phyloP scores from a whole-genome alignment of 1,284 basidiomycete genomes.

The Cutaneotrichosporon cavernicola region DNA sequence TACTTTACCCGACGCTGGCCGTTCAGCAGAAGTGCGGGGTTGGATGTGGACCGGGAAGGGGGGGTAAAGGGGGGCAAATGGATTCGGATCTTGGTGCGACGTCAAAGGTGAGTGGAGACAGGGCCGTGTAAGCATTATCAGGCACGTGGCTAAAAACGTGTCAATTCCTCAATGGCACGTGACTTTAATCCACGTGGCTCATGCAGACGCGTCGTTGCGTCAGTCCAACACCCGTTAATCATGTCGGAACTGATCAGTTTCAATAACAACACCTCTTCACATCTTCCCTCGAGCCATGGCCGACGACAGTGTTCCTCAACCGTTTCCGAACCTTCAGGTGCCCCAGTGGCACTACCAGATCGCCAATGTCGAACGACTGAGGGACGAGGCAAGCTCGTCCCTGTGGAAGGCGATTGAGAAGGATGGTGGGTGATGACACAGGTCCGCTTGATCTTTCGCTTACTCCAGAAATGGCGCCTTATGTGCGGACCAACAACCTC shows the following conservation, averaged over 20 bases:
- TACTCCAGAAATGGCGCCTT: constrained; percentile 74
- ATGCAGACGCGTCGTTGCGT: constrained; percentile 6
- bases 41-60: too few relatives aligned
- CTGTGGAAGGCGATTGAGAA: constrained; percentile 75
- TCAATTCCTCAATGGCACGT: background rate
- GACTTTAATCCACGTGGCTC: background rate
- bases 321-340: constrained; percentile 78
- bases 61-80: background rate
- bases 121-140: background rate
- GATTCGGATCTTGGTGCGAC: background rate
- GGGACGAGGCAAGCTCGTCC: constrained; percentile 64
- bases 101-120: too few relatives aligned
- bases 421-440: constrained; percentile 65
- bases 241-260: background rate
- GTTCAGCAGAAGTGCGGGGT: background rate
- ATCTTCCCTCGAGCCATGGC: constrained; percentile 60
- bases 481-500: constrained; percentile 54
- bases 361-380: constrained; percentile 64
- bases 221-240: background rate
- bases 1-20: background rate
- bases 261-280: background rate
- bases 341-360: constrained; percentile 76
- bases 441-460: constrained; percentile 8
- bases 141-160: background rate
- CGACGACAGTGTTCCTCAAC: constrained; percentile 72